Conservation (phyloP, 2,329 filamentous ascomycete species). For the Shiraia sp. region DNA sequence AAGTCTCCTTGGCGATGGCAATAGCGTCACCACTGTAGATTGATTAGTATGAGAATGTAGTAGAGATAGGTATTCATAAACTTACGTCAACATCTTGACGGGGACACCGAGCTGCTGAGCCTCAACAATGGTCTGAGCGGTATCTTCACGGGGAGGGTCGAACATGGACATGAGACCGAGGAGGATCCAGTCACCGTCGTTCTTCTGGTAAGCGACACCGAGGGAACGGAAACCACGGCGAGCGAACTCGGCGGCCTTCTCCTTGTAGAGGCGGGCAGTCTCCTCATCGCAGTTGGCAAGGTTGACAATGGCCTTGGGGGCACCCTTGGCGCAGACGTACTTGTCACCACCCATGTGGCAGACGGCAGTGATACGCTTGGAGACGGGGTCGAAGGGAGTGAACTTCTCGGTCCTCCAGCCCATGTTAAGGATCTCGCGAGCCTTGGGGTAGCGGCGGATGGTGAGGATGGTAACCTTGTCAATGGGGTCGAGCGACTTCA, state of each 20-base stretch:
- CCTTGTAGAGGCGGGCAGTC: conserved; percentile 67
- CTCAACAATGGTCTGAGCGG: conserved; percentile 76
- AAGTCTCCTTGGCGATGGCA: conserved; percentile 79
- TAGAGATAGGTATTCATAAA: background rate
- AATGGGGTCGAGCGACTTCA: conserved; percentile 77
- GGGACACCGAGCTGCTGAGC: conserved; percentile 75
- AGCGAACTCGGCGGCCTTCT: conserved; percentile 75
- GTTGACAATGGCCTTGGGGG: conserved; percentile 73
- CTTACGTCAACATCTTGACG: conserved; percentile 74
- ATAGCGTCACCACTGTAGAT: conserved; percentile 67
- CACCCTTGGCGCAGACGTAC: conserved; percentile 77
- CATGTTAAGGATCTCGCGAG: conserved; percentile 73
- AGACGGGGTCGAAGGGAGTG: conserved; percentile 77
- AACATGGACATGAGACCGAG: conserved; percentile 81
- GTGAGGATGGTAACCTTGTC: conserved; percentile 79
- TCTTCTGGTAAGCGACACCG: conserved; percentile 78
- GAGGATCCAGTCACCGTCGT: conserved; percentile 72
- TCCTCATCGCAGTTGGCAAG: conserved; percentile 70
- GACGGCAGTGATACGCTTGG: conserved; percentile 75
- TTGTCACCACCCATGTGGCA: conserved; percentile 70
- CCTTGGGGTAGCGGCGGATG: conserved; percentile 75
- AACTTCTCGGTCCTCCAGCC: conserved; percentile 80
- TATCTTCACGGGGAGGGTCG: conserved; percentile 78
- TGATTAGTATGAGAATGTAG: conserved; percentile 2
- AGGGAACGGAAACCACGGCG: conserved; percentile 80